Percentiles rank a stretch among this genome's conserved stretches.
These are phyloP conservation scores for Scutellaria galericulata DNA, from an alignment of 257 asterid genomes.

Conservation along the genomic window DNA sequence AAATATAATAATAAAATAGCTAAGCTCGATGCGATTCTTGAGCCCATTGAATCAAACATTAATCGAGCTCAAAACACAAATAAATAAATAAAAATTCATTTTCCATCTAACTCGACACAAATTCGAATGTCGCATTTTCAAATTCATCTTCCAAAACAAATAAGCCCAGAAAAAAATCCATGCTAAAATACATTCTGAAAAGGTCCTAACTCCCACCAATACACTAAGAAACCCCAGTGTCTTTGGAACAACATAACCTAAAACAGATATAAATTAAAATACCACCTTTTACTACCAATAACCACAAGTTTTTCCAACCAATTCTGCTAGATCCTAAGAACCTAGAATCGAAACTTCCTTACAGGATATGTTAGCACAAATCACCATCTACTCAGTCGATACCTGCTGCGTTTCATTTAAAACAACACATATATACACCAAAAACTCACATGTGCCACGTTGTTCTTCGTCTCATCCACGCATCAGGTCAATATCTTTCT, in stretches of 20 bases:
- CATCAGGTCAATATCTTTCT: constrained; percentile 75
- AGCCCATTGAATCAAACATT: no score
- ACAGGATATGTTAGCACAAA: constrained; percentile 52
- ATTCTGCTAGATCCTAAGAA: constrained; percentile 35
- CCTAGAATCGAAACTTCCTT: constrained; percentile 43
- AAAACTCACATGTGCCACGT: constrained; percentile 44
- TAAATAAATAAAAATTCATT: no score
- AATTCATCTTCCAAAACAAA: not conserved
- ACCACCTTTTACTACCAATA: constrained; percentile 29
- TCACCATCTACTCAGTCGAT: constrained; percentile 41
- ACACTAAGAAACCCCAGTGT: constrained; percentile 35
- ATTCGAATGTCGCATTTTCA: no score
- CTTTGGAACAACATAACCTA: constrained; percentile 31
- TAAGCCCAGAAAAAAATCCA: constrained; percentile 21
- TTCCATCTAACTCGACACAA: no score
- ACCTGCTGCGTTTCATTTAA: constrained; percentile 57
- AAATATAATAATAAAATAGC: no score
- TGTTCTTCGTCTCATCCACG: constrained; percentile 65
- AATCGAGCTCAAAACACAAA: no score
- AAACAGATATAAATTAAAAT: constrained; percentile 29
- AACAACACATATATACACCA: constrained; percentile 65
- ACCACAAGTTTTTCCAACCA: constrained; percentile 38
- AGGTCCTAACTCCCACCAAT: constrained; percentile 43
- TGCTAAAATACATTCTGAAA: constrained; percentile 23
- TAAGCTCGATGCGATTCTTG: no score